Base-by-base conservation (phyloP, 1,284 basidiomycete genomes). In the Dichomitus squalens region DNA sequence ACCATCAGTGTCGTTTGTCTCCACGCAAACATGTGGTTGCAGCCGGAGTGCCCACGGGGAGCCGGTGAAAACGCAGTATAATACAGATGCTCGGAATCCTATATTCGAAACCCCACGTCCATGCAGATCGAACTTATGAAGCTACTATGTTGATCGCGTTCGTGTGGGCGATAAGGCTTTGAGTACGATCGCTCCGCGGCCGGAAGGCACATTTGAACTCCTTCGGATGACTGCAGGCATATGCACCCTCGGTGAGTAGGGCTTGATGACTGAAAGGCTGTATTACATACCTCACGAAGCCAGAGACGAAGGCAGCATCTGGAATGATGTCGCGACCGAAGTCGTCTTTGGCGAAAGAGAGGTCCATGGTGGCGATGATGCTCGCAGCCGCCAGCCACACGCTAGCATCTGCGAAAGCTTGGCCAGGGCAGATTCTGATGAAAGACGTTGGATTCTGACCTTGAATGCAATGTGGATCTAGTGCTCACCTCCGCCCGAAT, bases 301-400 rank as follows among this genome's bases (percentile, higher is more conserved):
- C 63, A 29, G 63, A 59, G 55, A 59, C 55, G 53, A 64, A 64
- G 5, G 33, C 49, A 6, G 52, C 46, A n/a, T 58, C 53, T 16
- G 65, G 65, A 25, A 58, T 49, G 55, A 68, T 58, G 20, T 52
- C 55, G 33, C 50, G 54, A 1, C 66, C 66, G 8, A 18, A 25
- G 16, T 39, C 35, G 47, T 66, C 65, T 38, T 58, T 49, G 23
- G 62, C 61, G 38, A 39, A 61, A 1, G 55, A 48, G 23, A 68
- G 55, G 51, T 68, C 58, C 62, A 68, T 60, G n/a, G 66, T 64
- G 31, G 66, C 66, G 49, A 66, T 49, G 39, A 68, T 63, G 53
- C 63, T 65, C 40, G 65, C 61, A 20, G 63, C 54, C 11, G 64
- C 64, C 12, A 68, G 53, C 63, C 58, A 68, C 6, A 64, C 23